A percentile compares a stretch with the other conserved stretches of the same genome.
Evolutionary conservation across 1,284 basidiomycete species (phyloP).

Genomic region (Meira miltonrushii): DNA sequence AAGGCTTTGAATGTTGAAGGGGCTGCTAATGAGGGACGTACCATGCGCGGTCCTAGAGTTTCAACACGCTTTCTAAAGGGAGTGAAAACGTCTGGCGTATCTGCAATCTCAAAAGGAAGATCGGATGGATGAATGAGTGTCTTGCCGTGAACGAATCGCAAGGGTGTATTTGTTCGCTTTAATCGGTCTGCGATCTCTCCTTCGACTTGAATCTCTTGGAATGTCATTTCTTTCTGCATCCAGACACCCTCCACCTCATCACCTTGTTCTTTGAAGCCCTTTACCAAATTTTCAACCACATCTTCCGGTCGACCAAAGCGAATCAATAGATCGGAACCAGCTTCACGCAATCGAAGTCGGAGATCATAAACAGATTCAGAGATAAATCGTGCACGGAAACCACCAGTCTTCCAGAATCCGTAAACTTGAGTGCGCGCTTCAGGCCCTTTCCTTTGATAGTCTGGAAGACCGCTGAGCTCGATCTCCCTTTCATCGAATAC

Average conservation of each 20-base stretch:
- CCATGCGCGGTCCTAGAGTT: conserved; percentile 53
- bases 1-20: conserved; percentile 38
- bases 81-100: conserved; percentile 58
- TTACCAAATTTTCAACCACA: conserved; percentile 31
- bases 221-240: conserved; percentile 46
- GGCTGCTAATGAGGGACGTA: conserved; percentile 29
- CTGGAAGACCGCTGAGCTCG: conserved; percentile 57
- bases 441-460: conserved; percentile 49
- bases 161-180: conserved; percentile 24
- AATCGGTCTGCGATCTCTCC: conserved; percentile 28
- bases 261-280: conserved; percentile 31
- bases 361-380: conserved; percentile 58
- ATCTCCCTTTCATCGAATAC: conserved; percentile 59
- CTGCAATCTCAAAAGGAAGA: conserved; percentile 54
- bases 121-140: conserved; percentile 52
- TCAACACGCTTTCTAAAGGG: conserved; percentile 57
- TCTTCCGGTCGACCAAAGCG: conserved; percentile 58
- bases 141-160: conserved; percentile 39
- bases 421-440: conserved; percentile 54
- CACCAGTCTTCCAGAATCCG: conserved; percentile 58
- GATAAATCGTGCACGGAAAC: conserved; percentile 54
- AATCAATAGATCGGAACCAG: conserved; percentile 57
- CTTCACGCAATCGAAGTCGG: conserved; percentile 52
- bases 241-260: conserved; percentile 44
- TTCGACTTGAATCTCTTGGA: conserved; percentile 35